Base-by-base conservation (phyloP, 1,139 yeast species). In the Taphrina communis region DNA sequence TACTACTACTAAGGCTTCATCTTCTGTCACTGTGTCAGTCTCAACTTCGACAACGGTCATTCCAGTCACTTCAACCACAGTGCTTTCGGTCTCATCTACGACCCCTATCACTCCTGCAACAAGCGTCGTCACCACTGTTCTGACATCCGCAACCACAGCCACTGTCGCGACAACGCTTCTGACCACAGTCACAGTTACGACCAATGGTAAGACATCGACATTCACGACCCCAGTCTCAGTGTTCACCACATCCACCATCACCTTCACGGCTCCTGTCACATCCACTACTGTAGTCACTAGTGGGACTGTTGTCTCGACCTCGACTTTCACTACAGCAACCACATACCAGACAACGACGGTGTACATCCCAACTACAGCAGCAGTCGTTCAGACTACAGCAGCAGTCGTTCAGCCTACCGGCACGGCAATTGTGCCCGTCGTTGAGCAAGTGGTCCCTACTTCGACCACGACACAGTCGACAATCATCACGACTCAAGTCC, bases 221-320 rank as follows among this genome's bases (percentile, higher is more conserved):
- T 21, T 50, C 42, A 53, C 58, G 9, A 53, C 58, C 25, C 58
- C 58, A 14, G 42, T 53, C 58, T 35, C 42, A 7, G 58, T 36
- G 11, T 35, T 53, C 12, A 53, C 58, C 6, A 53, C 58, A 17
- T 17, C 58, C 8, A 38, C 42, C 9, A 31, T 56, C 50, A 41
- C 41, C 12, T 12, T 39, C 17, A 19, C 50, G 1, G 7, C 19
- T 1, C 41, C 58, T 14, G 21, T 38, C 53, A 50, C 53, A 9
- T 35, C 42, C n/a, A 38, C 42, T 25, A 9, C 12, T 8, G 17
- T 17, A 11, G 17, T 53, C 21, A 53, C 58, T 17, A 53, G 42
- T 35, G 42, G 25, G 6, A 38, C 42, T 5, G 36, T 39, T 38
- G 38, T 41, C 21, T 41, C 50, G 8, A 36, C 50, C 6, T 11